Conservation (phyloP, 1,139 yeast genomes). For the Yamadazyma sp. region DNA sequence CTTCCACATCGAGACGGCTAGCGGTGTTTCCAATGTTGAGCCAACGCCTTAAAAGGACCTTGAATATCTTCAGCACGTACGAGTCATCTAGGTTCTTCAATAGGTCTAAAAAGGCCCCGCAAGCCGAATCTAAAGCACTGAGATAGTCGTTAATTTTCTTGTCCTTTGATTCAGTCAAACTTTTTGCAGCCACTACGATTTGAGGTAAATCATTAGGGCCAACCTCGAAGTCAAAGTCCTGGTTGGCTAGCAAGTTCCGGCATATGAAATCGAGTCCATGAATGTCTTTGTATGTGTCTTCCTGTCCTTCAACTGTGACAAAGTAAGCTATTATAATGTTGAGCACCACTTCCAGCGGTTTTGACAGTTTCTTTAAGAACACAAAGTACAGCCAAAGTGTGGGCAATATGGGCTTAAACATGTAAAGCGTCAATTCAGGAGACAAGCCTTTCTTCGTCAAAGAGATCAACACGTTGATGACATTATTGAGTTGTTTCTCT, state of each 20-base stretch:
- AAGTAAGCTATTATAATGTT: conserved; percentile 51
- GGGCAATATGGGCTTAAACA: conserved; percentile 46
- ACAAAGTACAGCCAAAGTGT: conserved; percentile 64
- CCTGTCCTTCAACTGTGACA: conserved; percentile 32
- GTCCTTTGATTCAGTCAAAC: conserved; percentile 18
- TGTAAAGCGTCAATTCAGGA: conserved; percentile 37
- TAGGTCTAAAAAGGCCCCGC: conserved; percentile 47
- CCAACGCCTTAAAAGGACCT: conserved; percentile 61
- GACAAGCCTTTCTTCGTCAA: conserved; percentile 53
- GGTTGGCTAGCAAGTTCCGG: conserved; percentile 44
- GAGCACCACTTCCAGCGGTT: conserved; percentile 42
- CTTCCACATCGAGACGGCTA: conserved; percentile 16
- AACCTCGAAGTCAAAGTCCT: conserved; percentile 50
- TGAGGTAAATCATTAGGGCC: conserved; percentile 60
- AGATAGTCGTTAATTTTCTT: conserved; percentile 31
- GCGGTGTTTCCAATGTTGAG: conserved; percentile 24
- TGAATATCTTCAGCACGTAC: conserved; percentile 49
- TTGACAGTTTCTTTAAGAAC: conserved; percentile 43
- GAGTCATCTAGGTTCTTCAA: conserved; percentile 50
- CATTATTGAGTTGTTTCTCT: conserved; percentile 57
- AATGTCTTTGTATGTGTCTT: conserved; percentile 16
- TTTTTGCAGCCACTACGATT: conserved; percentile 24
- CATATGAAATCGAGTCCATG: conserved; percentile 39
- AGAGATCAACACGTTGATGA: conserved; percentile 64
- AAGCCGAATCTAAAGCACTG: conserved; percentile 50